Base-by-base conservation (phyloP, 352 stramenopile species). In the Plasmopara viticola region DNA sequence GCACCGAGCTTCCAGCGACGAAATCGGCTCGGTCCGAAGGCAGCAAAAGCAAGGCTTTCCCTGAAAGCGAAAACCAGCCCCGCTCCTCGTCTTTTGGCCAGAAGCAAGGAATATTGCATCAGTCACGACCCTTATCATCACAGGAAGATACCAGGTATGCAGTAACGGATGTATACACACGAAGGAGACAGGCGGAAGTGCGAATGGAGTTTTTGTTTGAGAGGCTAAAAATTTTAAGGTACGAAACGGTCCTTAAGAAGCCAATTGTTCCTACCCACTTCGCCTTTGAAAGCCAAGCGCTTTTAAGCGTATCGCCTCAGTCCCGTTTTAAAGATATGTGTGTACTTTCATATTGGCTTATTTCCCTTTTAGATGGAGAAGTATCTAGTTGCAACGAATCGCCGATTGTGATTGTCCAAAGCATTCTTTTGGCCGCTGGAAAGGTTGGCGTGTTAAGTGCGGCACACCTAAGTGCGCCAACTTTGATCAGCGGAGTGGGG, bases 131-230 rank as follows among this genome's bases (percentile, higher is more conserved):
- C 0, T 59, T 55, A 4, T 83, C 70, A 8, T 71, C 70, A 7
- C 60, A 78, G 29, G 48, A 50, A 18, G 53, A 57, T 52, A 10
- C 30, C 31, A 44, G 15, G 12, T 51, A 74, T 20, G 72, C 79
- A 45, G 12, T 25, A 29, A 44, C 15, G 12, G 49, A 74, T 20
- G 72, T 78, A 45, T 44, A 56, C 1, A 44, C 65, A 7, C 60
- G 44, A 34, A 56, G 54, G 7, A 74, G 66, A 46, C 64, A 73
- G 9, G 62, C 66, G 2, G 65, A 80, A 17, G 51, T 50, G 14
- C 59, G 61, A 6, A 90, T 87, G 75, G 82, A 92, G 42, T 20
- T 84, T 9, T 48, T 90, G 10, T 87, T 84, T 34, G 82, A 90
- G n/a, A 73, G 64, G 2, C 57, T 93, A 10, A 75, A 63, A 44